Evolutionary conservation across 768 basidiomycete species (phyloP), one percentile per base, ranked within the genome.

Genomic region (Lentinula sp.): DNA sequence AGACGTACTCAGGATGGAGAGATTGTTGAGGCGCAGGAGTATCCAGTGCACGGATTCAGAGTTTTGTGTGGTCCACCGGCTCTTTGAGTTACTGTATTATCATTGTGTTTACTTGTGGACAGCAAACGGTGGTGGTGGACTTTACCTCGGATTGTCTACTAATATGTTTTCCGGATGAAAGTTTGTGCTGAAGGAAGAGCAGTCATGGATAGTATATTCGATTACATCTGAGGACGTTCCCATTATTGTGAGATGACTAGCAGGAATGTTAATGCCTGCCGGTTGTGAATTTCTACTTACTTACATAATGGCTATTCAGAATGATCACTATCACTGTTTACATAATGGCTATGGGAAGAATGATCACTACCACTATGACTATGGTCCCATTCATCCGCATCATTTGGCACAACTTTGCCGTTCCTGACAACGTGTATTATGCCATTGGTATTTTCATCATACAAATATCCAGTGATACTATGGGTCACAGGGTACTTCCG

Each of bases 151-250:
- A 18, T 76, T 77, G 70, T 91, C 84, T 18, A 82, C 73, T 28
- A 87, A 71, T 59, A 92, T 88, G 63, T 91, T 87, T 62, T 89
- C 83, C 2, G 88, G 80, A 31, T 75, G 77, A 73, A 90, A 91
- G 64, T 76, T 78, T 3, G 85, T 86, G 65, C 87, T 89, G 70
- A 88, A 88, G 39, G 87, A 80, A n/a, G 87, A 87, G 42, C 83
- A 83, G 21, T 79, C 78, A 0, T 79, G 78, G 37, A 91, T 83
- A 0, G 78, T 74, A 63, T 85, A 89, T 6, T 65, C 21, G 8
- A 39, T 49, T 15, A 21, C 42, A 18, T 59, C 57, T 15, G 57
- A 31, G 5, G 43, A 39, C 6, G 45, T 43, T 34, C 49, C 46
- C 43, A 59, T 59, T 7, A 7, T 51, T 15, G 4, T 6, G 15